These are phyloP conservation scores for Exophiala sp. DNA, from an alignment of 2,329 filamentous ascomycete species.

Conservation along the genomic window DNA sequence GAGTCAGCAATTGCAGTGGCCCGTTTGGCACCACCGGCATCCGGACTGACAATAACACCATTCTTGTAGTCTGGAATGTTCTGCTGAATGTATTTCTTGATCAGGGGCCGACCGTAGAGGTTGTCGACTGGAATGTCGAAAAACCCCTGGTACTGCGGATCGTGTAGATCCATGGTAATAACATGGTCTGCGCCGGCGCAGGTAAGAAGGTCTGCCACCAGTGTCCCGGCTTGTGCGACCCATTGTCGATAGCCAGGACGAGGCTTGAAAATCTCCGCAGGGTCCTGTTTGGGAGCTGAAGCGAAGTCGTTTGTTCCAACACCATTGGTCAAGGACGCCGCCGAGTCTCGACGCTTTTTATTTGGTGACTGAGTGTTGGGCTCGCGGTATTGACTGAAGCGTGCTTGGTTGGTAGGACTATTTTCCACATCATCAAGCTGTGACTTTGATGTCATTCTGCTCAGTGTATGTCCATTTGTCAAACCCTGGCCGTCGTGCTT, in stretches of 20 bases:
- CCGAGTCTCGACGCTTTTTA: slow-evolving; percentile 22
- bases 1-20: slow-evolving; percentile 93
- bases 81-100: slow-evolving; percentile 68
- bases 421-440: slow-evolving; percentile 58
- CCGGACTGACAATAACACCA: slow-evolving; percentile 89
- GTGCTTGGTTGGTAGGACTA: slow-evolving; percentile 41
- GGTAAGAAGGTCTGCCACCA: slow-evolving; percentile 89
- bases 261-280: slow-evolving; percentile 64
- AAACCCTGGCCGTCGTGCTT: slow-evolving; percentile 64
- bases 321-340: slow-evolving; percentile 35
- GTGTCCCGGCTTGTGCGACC: slow-evolving; percentile 94
- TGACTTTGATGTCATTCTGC: slow-evolving; percentile 69
- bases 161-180: slow-evolving; percentile 96
- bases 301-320: slow-evolving; percentile 60
- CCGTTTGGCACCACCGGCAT: slow-evolving; percentile 93
- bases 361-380: slow-evolving; percentile 27
- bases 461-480: slow-evolving; percentile 65
- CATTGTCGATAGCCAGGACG: slow-evolving; percentile 97
- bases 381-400: slow-evolving; percentile 38
- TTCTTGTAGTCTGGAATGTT: slow-evolving; percentile 80
- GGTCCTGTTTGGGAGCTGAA: slow-evolving; percentile 8
- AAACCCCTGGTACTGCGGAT: slow-evolving; percentile 96
- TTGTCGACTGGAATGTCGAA: slow-evolving; percentile 99
- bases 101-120: slow-evolving; percentile 64
- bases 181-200: slow-evolving; percentile 95